Percentiles rank a stretch among this genome's conserved stretches.
Conservation (phyloP, 768 basidiomycete genomes). For the Leccinum fibrillosum region DNA sequence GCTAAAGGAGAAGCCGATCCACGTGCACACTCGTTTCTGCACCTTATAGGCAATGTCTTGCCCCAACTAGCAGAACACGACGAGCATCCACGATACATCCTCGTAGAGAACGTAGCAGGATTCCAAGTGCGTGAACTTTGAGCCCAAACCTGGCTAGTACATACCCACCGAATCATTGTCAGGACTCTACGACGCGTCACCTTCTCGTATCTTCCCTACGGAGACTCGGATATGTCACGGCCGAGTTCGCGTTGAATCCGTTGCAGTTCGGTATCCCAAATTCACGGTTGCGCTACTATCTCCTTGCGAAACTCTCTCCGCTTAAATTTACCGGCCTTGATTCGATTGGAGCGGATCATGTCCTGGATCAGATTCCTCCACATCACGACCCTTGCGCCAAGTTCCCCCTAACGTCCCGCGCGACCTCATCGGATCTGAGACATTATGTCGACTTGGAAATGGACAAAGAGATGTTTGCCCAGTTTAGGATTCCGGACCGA, state of each 20-base stretch:
- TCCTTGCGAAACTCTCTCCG: slow-evolving; percentile 58
- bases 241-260: slow-evolving; percentile 70
- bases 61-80: slow-evolving; percentile 48
- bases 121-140: slow-evolving; percentile 58
- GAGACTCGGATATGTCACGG: slow-evolving; percentile 50
- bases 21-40: slow-evolving; percentile 71
- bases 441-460: slow-evolving; percentile 11
- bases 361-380: slow-evolving; percentile 56
- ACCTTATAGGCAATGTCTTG: slow-evolving; percentile 60
- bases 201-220: slow-evolving; percentile 51
- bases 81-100: slow-evolving; percentile 53
- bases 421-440: slow-evolving; percentile 4
- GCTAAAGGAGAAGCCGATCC: slow-evolving; percentile 72
- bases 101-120: slow-evolving; percentile 81
- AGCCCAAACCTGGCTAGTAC: background rate
- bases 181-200: slow-evolving; percentile 65
- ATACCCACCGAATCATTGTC: slow-evolving; percentile 9
- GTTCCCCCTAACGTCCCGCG: background rate
- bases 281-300: slow-evolving; percentile 77
- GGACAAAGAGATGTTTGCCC: slow-evolving; percentile 16
- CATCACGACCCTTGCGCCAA: slow-evolving; percentile 31
- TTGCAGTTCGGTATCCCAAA: slow-evolving; percentile 80
- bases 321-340: slow-evolving; percentile 34
- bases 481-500: slow-evolving; percentile 51
- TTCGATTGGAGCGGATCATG: slow-evolving; percentile 12